Conservation (phyloP, 805 yeast species). For the Suhomyces faveliae region DNA sequence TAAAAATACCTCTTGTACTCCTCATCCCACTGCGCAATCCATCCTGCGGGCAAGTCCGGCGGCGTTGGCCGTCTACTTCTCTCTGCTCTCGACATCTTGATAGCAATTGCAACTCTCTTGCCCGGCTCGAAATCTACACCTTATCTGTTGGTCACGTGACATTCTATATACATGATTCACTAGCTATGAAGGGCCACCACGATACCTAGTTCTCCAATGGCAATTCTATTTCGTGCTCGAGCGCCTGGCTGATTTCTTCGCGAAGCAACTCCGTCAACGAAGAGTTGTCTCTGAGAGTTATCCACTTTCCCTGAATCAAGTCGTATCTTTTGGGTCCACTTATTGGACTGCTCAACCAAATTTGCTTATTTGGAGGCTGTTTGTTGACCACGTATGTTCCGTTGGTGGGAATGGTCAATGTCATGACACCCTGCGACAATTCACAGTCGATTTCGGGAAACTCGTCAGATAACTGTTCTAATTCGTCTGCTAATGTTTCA, state of each 20-base stretch:
- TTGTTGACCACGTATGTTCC: slow-evolving; percentile 93
- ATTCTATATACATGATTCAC: neutral
- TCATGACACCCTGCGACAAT: slow-evolving; percentile 83
- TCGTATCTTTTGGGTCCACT: slow-evolving; percentile 87
- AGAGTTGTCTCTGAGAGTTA: slow-evolving; percentile 64
- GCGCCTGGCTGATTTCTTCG: slow-evolving; percentile 26
- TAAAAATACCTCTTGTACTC: slow-evolving; percentile 27
- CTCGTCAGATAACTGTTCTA: slow-evolving; percentile 66
- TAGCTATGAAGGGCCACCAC: too few relatives aligned
- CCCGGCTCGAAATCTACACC: neutral
- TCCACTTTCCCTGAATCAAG: slow-evolving; percentile 71
- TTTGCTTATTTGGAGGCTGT: slow-evolving; percentile 96
- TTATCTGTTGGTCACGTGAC: neutral
- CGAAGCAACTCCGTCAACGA: slow-evolving; percentile 34
- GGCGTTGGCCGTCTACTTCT: slow-evolving; percentile 10
- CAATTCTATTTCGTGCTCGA: slow-evolving; percentile 19
- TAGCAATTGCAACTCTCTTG: too few relatives aligned
- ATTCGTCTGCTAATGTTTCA: slow-evolving; percentile 62
- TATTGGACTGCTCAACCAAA: slow-evolving; percentile 92
- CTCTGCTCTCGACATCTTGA: neutral
- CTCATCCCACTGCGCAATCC: slow-evolving; percentile 37
- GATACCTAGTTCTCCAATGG: slow-evolving; percentile 10
- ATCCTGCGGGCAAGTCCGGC: slow-evolving; percentile 25
- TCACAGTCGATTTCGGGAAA: slow-evolving; percentile 71
- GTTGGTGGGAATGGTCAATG: slow-evolving; percentile 62